Conservation (phyloP, 169 alveolate genomes). For the Plasmodium reichenowi region DNA sequence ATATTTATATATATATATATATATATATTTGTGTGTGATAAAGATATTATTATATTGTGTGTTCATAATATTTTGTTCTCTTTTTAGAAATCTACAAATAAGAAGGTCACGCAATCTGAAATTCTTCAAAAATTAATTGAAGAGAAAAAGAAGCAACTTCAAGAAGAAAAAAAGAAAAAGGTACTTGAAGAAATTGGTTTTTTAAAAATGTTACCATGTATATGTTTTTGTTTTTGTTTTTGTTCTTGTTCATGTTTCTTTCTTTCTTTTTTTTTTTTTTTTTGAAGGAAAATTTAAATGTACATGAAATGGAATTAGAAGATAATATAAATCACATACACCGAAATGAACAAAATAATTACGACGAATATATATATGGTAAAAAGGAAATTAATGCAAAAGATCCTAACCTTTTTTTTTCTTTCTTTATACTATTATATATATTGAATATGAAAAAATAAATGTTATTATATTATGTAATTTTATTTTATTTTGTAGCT, state of each 20-base stretch:
- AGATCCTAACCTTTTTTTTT: slow-evolving; percentile 11
- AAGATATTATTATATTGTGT: too few relatives aligned
- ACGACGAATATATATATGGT: slow-evolving; percentile 73
- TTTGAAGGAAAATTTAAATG: slow-evolving; percentile 41
- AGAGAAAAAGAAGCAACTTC: slow-evolving; percentile 66
- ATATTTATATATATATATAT: not conserved
- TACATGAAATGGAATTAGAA: slow-evolving; percentile 72
- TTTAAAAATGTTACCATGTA: not conserved
- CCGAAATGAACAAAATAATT: slow-evolving; percentile 26
- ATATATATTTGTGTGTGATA: too few relatives aligned
- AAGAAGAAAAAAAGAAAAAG: slow-evolving; percentile 65
- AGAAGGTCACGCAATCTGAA: slow-evolving; percentile 66
- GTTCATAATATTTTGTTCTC: not conserved
- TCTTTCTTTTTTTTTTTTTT: slow-evolving; percentile 13
- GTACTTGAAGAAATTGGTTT: not conserved
- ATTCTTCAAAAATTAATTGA: slow-evolving; percentile 56
- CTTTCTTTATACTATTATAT: not conserved
- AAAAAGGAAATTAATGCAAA: slow-evolving; percentile 4
- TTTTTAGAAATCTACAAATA: slow-evolving; percentile 38
- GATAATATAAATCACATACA: slow-evolving; percentile 62
- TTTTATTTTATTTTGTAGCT: slow-evolving; percentile 24
- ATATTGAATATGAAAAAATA: not conserved
- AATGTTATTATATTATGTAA: not conserved
- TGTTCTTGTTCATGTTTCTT: not conserved
- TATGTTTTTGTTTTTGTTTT: not conserved